A percentile compares a stretch with the other conserved stretches of the same genome.
phyloP scores from a whole-genome alignment of 106 monocot species.

The Dioscorea dumetorum region DNA sequence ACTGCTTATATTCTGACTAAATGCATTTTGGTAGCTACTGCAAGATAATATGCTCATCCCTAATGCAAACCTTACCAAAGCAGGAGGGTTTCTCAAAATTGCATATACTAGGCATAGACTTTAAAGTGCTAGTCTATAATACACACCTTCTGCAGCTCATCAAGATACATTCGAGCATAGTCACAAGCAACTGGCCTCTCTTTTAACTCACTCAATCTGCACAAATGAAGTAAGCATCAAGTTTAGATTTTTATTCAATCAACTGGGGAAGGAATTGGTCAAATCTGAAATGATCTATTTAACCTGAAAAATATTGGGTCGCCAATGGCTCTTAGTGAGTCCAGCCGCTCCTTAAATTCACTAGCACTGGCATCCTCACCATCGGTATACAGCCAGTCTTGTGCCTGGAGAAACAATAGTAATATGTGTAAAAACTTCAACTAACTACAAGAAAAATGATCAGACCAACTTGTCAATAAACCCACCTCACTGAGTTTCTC shows the following conservation, averaged over 20 bases:
- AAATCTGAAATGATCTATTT: neutral
- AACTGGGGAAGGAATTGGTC: too few relatives aligned
- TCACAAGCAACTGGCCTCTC: constrained; percentile 71
- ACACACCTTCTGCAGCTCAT: constrained; percentile 66
- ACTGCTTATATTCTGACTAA: too few relatives aligned
- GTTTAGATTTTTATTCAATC: too few relatives aligned
- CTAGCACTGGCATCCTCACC: constrained; percentile 93
- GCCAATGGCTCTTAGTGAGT: constrained; percentile 67
- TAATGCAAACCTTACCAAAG: neutral
- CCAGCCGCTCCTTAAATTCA: constrained; percentile 76
- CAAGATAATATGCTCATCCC: neutral
- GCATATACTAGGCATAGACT: neutral
- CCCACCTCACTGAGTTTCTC: constrained; percentile 81
- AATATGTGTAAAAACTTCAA: neutral
- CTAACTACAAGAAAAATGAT: neutral
- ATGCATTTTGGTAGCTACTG: neutral
- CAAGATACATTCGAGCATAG: constrained; percentile 62
- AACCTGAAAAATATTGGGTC: constrained; percentile 99
- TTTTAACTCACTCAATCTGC: constrained; percentile 71
- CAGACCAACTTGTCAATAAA: neutral
- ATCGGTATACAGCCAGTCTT: constrained; percentile 99
- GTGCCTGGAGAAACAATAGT: constrained; percentile 43
- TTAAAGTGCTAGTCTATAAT: neutral
- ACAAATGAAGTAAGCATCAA: neutral
- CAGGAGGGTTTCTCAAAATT: neutral